These are phyloP conservation scores for Ogataea ganodermae DNA, from an alignment of 805 yeast species.

Conservation along the genomic window DNA sequence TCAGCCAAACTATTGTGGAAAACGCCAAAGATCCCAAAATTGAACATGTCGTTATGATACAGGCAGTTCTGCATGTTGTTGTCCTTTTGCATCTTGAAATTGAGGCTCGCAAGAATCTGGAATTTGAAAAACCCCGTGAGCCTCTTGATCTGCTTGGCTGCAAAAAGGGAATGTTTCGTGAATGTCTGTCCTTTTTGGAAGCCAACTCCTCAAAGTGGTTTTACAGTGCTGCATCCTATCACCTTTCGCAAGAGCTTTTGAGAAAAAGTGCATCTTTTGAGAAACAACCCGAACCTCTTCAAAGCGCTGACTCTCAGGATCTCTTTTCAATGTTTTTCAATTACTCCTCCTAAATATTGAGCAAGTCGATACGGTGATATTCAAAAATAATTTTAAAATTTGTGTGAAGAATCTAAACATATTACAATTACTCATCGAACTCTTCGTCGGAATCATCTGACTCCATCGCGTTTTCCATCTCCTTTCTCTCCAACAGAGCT, in stretches of 20 bases:
- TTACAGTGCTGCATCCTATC: conserved; percentile 33
- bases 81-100: conserved; percentile 32
- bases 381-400: background rate
- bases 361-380: background rate
- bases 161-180: conserved; percentile 18
- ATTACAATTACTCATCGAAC: conserved; percentile 26
- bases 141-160: conserved; percentile 14
- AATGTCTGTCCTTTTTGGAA: conserved; percentile 22
- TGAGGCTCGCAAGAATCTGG: conserved; percentile 24
- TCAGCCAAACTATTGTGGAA: conserved; percentile 19
- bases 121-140: conserved; percentile 5
- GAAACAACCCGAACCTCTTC: background rate
- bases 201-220: conserved; percentile 31
- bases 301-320: conserved; percentile 14
- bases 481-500: conserved; percentile 91
- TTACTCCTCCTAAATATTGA: background rate
- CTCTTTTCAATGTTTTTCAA: conserved; percentile 14
- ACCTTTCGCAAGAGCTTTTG: conserved; percentile 25
- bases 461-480: conserved; percentile 81
- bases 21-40: conserved; percentile 18
- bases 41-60: conserved; percentile 31
- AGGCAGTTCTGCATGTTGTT: conserved; percentile 33
- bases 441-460: conserved; percentile 57
- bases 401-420: background rate
- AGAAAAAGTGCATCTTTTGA: background rate